Percentiles rank a stretch among this genome's conserved stretches.
These are phyloP conservation scores for Amaranthus tricolor DNA, from an alignment of 179 eudicot species.

Conservation along the genomic window DNA sequence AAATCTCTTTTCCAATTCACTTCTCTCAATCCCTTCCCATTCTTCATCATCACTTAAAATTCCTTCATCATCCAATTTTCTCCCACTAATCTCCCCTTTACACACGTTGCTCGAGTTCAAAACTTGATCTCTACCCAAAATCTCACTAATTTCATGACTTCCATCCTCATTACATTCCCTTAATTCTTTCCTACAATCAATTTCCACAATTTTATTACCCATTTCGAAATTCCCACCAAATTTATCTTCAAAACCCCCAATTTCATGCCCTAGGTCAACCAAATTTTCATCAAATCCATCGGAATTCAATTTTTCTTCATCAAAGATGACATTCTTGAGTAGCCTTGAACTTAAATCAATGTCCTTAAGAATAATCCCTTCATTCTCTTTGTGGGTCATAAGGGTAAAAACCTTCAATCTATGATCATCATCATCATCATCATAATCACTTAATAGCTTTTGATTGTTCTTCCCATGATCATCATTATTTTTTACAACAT, in stretches of 20 bases:
- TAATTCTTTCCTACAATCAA: conserved; percentile 1
- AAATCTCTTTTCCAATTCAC: conserved; percentile 62
- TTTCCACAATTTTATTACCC: not conserved
- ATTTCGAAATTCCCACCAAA: conserved; percentile 21
- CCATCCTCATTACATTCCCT: not conserved
- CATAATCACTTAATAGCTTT: not conserved
- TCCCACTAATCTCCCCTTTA: conserved; percentile 13
- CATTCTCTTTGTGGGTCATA: conserved; percentile 22
- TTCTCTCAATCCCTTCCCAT: conserved; percentile 83
- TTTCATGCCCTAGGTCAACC: conserved; percentile 6
- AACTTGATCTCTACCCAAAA: not conserved
- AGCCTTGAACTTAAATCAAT: not conserved
- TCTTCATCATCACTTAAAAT: conserved; percentile 51
- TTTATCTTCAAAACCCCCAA: not conserved
- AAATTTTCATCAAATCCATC: conserved; percentile 8
- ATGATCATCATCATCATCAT: conserved; percentile 18
- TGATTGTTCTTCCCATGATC: no score
- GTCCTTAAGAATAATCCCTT: conserved; percentile 27
- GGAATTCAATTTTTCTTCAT: not conserved
- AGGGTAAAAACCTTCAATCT: conserved; percentile 28
- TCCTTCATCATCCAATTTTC: conserved; percentile 25
- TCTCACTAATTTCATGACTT: conserved; percentile 7
- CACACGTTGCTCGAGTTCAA: conserved; percentile 1
- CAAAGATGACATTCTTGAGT: not conserved
- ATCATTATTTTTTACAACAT: not conserved